Evolutionary conservation across 306 rosid species (phyloP), one percentile per base, ranked within the genome.

Genomic region (Cicer pinnatifidum): DNA sequence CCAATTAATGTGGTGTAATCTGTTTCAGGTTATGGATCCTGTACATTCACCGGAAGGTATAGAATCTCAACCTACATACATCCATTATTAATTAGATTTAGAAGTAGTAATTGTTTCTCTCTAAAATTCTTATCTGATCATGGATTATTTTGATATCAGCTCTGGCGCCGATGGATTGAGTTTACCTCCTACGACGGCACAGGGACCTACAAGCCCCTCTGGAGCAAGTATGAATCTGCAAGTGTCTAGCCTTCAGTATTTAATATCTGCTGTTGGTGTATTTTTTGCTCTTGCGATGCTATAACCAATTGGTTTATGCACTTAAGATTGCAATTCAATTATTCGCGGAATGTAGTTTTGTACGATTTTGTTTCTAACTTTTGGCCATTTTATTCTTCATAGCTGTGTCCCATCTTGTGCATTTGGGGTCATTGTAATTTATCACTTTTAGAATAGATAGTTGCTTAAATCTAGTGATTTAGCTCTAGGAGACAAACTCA

Each of bases 11-110:
- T 19, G 69, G 44, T 66, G 61, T 51, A 48, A 45, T 62, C 20
- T 35, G 20, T 84, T 86, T 87, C 93, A 94, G 99, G 99, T 85
- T 40, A 82, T 86, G 92, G 96, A 45, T 80, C 92, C 67, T 94
- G 99, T 81, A 79, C n/a, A 81, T 94, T 69, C 72, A 0, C 95
- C 0, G 96, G 99, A 86, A 90, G 97, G 99, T 94, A 80, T 72
- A 83, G 80, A 72, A 76, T 76, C 73, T 61, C 47, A 67, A 58
- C 54, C 75, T 38, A 11, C 37, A 11, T 51, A 54, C 41, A 67
- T 72, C 56, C 19, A 45, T n/a, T 38, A 35, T 74, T 77, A 8
- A 23, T 46, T 37, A 65, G 39, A 58, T 76, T 43, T 11, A 17
- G 3, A 40, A 40, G 1, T 61, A 40, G 1, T 61, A 12, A 37